phyloP scores from a whole-genome alignment of 371 early-diverging fungal species.

The Dichotomocladium elegans region DNA sequence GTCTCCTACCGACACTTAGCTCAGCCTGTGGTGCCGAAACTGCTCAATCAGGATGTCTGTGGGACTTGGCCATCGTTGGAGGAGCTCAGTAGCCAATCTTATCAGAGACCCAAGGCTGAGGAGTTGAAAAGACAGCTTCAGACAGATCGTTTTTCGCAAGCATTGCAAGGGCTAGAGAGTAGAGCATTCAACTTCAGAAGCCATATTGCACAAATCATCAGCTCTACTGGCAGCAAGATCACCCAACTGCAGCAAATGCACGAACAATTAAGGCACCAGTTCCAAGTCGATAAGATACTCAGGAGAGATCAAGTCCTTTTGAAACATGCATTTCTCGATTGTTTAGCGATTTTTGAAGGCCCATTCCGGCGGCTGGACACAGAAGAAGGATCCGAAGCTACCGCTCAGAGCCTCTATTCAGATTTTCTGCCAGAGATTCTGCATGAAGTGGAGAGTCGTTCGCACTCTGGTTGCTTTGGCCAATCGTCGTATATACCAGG shows the following conservation, averaged over 20 bases:
- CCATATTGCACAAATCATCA: background rate
- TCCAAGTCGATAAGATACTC: background rate
- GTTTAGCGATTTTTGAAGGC: conserved; percentile 1
- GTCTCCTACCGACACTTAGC: background rate
- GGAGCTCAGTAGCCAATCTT: background rate
- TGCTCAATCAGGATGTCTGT: conserved; percentile 9
- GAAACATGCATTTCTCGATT: background rate
- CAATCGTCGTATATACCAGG: conserved; percentile 1
- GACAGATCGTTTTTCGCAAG: background rate
- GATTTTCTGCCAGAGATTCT: background rate
- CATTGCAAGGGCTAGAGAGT: conserved; percentile 10
- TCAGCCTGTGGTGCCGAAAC: conserved; percentile 1
- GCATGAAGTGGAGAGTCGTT: conserved; percentile 6
- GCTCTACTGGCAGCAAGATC: background rate
- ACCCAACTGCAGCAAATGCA: background rate
- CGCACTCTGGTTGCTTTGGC: conserved; percentile 8
- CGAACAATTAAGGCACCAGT: background rate
- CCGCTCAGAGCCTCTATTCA: background rate
- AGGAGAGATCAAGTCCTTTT: background rate
- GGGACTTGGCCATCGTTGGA: conserved; percentile 1
- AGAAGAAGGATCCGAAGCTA: too few species aligned
- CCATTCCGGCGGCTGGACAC: conserved; percentile 2
- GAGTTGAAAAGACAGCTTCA: background rate
- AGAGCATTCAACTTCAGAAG: conserved; percentile 6
- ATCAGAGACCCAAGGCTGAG: conserved; percentile 2